A percentile compares a stretch with the other conserved stretches of the same genome.
phyloP scores from a whole-genome alignment of 306 rosid genomes.

The Rosa rugosa region DNA sequence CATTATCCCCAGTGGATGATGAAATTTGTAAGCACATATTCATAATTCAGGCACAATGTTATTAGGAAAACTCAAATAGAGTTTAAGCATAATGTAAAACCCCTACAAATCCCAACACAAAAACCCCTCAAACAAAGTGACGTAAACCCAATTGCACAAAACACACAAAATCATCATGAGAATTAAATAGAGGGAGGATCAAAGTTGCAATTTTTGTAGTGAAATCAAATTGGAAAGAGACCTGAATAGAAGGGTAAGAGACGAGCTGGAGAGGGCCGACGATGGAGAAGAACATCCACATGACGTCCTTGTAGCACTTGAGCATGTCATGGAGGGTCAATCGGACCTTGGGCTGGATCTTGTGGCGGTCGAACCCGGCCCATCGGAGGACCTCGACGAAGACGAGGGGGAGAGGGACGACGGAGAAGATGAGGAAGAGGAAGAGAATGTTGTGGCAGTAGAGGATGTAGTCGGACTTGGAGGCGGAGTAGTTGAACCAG shows the following conservation, averaged over 20 bases:
- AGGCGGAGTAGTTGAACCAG: slow-evolving; percentile 81
- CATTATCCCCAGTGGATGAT: neutral
- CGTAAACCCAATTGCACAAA: neutral
- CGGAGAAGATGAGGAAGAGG: slow-evolving; percentile 62
- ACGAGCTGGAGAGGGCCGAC: slow-evolving; percentile 74
- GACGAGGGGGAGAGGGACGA: slow-evolving; percentile 59
- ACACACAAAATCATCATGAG: too few relatives aligned
- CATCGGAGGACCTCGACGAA: slow-evolving; percentile 50
- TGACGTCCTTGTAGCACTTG: slow-evolving; percentile 67
- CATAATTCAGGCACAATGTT: neutral
- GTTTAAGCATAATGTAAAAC: neutral
- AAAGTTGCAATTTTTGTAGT: too few relatives aligned
- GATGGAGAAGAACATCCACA: slow-evolving; percentile 62
- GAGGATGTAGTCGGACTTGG: slow-evolving; percentile 68
- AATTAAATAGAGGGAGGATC: too few relatives aligned
- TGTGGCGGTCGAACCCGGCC: slow-evolving; percentile 47
- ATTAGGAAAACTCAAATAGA: neutral
- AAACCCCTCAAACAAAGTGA: neutral
- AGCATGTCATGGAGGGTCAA: slow-evolving; percentile 49
- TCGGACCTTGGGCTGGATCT: slow-evolving; percentile 70
- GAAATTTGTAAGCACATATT: too few relatives aligned
- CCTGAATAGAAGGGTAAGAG: slow-evolving; percentile 75
- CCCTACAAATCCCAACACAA: neutral
- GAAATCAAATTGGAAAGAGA: neutral
- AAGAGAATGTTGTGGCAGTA: slow-evolving; percentile 71